Conservation (phyloP, 805 yeast genomes). For the Yamadazyma sp. region DNA sequence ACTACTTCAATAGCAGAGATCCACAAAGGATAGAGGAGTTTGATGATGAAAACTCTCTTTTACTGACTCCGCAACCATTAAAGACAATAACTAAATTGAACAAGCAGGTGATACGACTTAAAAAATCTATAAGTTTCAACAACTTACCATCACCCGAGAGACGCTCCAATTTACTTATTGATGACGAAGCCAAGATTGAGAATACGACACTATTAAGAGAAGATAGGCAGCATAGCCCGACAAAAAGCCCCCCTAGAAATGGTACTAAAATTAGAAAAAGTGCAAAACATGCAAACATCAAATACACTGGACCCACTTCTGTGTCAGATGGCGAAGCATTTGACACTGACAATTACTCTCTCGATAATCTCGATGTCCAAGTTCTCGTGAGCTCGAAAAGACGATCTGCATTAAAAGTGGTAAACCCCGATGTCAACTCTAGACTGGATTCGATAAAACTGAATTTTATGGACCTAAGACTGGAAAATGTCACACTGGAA, state of each 20-base stretch:
- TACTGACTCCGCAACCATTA: conserved; percentile 14
- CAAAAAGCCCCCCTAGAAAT: neutral
- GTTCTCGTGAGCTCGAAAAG: conserved; percentile 67
- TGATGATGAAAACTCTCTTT: conserved; percentile 5
- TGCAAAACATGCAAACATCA: neutral
- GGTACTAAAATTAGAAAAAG: conserved; percentile 1
- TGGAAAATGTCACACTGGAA: conserved; percentile 1
- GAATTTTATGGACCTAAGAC: conserved; percentile 8
- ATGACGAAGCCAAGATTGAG: conserved; percentile 16
- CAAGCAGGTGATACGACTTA: conserved; percentile 15
- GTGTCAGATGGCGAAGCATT: conserved; percentile 12
- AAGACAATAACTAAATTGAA: conserved; percentile 16
- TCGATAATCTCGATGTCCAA: conserved; percentile 53
- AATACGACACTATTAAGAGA: conserved; percentile 1
- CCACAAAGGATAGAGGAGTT: conserved; percentile 2
- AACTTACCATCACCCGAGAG: conserved; percentile 13
- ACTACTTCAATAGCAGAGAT: conserved; percentile 1
- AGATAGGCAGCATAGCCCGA: neutral
- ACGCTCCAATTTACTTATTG: conserved; percentile 7
- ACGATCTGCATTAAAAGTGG: conserved; percentile 56
- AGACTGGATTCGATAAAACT: conserved; percentile 5
- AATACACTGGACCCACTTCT: neutral
- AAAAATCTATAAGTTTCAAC: conserved; percentile 17
- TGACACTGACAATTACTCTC: conserved; percentile 10
- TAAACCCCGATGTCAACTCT: conserved; percentile 50